Conservation (phyloP, 768 basidiomycete species). For the Mycena maculata region DNA sequence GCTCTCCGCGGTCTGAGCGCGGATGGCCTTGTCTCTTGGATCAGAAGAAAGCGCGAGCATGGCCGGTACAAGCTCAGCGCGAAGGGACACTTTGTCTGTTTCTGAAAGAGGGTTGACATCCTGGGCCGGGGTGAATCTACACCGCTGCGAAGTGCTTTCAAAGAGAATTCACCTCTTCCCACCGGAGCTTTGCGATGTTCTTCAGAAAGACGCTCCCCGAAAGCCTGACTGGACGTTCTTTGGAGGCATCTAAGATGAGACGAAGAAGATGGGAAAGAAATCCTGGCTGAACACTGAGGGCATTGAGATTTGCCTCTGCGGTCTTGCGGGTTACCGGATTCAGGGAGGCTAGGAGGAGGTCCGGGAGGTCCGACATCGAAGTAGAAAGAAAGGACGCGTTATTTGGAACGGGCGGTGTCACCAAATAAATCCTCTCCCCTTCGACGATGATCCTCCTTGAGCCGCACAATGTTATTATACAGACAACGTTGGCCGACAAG, state of each 20-base stretch:
- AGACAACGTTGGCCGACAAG: constrained; percentile 89
- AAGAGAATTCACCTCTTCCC: constrained; percentile 79
- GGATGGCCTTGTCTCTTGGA: constrained; percentile 75
- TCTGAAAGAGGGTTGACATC: constrained; percentile 79
- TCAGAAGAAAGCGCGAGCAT: constrained; percentile 85
- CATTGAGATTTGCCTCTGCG: constrained; percentile 81
- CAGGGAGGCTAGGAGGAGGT: constrained; percentile 79
- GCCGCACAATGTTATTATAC: constrained; percentile 94
- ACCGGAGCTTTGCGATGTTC: constrained; percentile 87
- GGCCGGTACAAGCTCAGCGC: constrained; percentile 84
- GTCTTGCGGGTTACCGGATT: constrained; percentile 76
- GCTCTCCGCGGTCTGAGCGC: constrained; percentile 92
- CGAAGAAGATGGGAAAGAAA: constrained; percentile 85
- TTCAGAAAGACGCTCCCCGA: constrained; percentile 93
- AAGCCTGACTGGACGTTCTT: constrained; percentile 79
- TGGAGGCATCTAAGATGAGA: constrained; percentile 77
- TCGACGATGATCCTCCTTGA: constrained; percentile 47
- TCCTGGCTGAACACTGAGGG: constrained; percentile 75
- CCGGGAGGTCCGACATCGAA: constrained; percentile 73
- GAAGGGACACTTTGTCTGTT: constrained; percentile 78
- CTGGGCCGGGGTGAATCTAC: constrained; percentile 48
- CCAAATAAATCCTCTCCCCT: background rate
- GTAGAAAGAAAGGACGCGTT: constrained; percentile 29
- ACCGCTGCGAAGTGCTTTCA: constrained; percentile 2
- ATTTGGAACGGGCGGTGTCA: background rate